Evolutionary conservation across 371 early-diverging fungal species (phyloP).

Genomic region (Capillidium heterosporum): DNA sequence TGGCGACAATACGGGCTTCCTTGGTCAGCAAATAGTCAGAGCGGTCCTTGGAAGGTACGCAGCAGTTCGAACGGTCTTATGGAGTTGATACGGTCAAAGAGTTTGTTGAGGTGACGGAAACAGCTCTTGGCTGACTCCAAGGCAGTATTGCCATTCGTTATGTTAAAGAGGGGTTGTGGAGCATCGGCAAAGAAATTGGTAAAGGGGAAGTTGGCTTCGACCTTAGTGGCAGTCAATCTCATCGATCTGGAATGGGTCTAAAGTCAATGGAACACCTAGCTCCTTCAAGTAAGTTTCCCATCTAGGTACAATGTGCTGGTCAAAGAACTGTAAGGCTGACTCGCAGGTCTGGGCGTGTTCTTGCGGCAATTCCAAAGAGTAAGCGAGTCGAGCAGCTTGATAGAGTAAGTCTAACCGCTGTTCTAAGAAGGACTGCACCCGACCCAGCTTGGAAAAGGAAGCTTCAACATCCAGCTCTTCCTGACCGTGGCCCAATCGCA

Average conservation of each 20-base stretch:
- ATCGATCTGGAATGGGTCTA: constrained; percentile 5
- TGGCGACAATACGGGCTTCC: constrained; percentile 88
- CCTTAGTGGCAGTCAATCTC: constrained; percentile 7
- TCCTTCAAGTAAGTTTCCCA: constrained; percentile 53
- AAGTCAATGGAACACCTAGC: constrained; percentile 6
- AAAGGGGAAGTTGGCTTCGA: constrained; percentile 59
- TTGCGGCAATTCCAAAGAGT: constrained; percentile 51
- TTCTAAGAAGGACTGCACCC: constrained; percentile 79
- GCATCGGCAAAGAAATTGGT: constrained; percentile 48
- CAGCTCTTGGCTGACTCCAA: constrained; percentile 50
- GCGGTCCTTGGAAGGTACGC: constrained; percentile 51
- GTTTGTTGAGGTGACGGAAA: constrained; percentile 48
- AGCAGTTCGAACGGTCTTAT: constrained; percentile 86
- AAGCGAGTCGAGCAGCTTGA: constrained; percentile 56
- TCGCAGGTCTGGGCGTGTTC: constrained; percentile 87
- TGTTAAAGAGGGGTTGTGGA: constrained; percentile 45
- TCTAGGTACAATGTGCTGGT: constrained; percentile 42
- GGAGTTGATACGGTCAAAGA: constrained; percentile 56
- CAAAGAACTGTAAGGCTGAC: constrained; percentile 76
- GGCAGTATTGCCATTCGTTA: constrained; percentile 23
- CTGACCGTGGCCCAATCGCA: constrained; percentile 88
- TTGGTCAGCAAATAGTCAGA: constrained; percentile 80
- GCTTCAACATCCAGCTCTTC: constrained; percentile 66
- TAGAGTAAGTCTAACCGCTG: constrained; percentile 50
- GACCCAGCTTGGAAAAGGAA: constrained; percentile 78